Percentiles rank a stretch among this genome's conserved stretches.
phyloP scores from a whole-genome alignment of 2,329 filamentous ascomycete species.

The Fusarium veterinarium region DNA sequence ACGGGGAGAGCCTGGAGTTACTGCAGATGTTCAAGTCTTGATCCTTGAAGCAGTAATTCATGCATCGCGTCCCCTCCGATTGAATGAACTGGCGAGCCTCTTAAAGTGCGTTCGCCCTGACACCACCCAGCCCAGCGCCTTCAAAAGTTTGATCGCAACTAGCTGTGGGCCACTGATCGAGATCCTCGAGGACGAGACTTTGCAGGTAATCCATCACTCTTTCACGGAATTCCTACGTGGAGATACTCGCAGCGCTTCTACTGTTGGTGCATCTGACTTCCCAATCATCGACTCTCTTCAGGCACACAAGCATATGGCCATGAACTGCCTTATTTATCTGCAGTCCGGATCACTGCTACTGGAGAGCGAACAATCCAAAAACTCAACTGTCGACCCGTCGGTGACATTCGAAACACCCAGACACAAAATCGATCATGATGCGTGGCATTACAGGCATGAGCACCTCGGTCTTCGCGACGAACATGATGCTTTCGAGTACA shows the following conservation, averaged over 20 bases:
- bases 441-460: neutral
- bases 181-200: constrained; percentile 56
- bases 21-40: constrained; percentile 47
- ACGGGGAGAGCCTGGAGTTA: constrained; percentile 43
- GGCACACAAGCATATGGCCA: constrained; percentile 36
- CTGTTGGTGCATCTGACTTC: neutral
- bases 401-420: constrained; percentile 3
- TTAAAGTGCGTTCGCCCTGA: constrained; percentile 40
- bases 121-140: constrained; percentile 20
- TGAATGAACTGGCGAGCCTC: constrained; percentile 51
- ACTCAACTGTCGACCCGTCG: neutral
- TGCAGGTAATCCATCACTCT: constrained; percentile 60
- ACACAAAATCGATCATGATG: neutral
- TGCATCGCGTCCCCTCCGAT: constrained; percentile 52
- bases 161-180: constrained; percentile 57
- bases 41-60: constrained; percentile 55
- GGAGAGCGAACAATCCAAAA: neutral
- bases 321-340: constrained; percentile 32
- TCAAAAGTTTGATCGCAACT: constrained; percentile 50
- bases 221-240: constrained; percentile 59
- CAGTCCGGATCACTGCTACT: constrained; percentile 29
- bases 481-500: constrained; percentile 20
- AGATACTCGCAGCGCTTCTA: constrained; percentile 7
- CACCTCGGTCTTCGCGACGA: neutral
- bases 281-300: constrained; percentile 28